Conservation (phyloP, 306 rosid genomes). For the Rosa multiflora region DNA sequence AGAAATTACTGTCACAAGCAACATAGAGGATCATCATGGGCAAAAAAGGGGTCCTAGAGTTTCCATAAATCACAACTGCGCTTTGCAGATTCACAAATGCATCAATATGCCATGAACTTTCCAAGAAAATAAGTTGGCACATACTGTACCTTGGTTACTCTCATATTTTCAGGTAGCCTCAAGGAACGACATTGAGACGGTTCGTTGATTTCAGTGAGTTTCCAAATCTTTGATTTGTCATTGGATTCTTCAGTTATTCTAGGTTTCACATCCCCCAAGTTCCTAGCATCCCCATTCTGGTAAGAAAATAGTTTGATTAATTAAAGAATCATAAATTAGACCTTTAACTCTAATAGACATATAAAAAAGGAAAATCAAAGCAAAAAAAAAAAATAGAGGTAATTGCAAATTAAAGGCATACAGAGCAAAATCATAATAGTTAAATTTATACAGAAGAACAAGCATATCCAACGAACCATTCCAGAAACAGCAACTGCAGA, state of each 20-base stretch:
- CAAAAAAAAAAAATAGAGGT: slow-evolving; percentile 7
- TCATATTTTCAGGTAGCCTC: slow-evolving; percentile 81
- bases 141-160: slow-evolving; percentile 67
- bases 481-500: slow-evolving; percentile 69
- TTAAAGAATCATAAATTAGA: slow-evolving; percentile 5
- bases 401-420: not conserved
- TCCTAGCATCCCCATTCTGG: slow-evolving; percentile 88
- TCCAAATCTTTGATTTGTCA: slow-evolving; percentile 98
- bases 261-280: slow-evolving; percentile 90
- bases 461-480: slow-evolving; percentile 58
- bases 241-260: slow-evolving; percentile 89
- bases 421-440: not conserved
- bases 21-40: not conserved
- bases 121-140: slow-evolving; percentile 17
- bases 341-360: not conserved
- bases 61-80: not conserved
- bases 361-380: not conserved
- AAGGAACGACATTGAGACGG: slow-evolving; percentile 84
- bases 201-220: slow-evolving; percentile 89
- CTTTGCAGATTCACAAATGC: not conserved
- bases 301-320: slow-evolving; percentile 23
- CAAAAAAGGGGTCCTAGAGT: not conserved
- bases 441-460: not conserved
- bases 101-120: not conserved
- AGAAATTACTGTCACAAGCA: not conserved